A percentile compares a stretch with the other conserved stretches of the same genome.
phyloP scores from a whole-genome alignment of 306 rosid genomes.

The Trifolium repens region DNA sequence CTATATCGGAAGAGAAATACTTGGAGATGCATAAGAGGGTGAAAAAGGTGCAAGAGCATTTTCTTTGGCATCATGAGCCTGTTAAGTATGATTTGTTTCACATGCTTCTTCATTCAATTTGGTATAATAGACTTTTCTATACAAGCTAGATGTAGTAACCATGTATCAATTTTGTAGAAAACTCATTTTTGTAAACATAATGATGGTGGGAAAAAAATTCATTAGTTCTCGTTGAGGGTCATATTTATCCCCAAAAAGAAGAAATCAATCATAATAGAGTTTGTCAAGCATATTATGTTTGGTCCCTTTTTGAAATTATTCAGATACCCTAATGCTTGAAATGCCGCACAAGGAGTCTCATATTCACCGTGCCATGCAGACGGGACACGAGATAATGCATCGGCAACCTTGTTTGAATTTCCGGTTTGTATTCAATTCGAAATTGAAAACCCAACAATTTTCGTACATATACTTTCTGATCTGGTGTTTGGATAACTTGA shows the following conservation, averaged over 20 bases:
- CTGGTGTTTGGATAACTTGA: no score
- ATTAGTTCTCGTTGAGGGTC: constrained; percentile 3
- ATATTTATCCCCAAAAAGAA: constrained; percentile 10
- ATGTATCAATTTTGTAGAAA: constrained; percentile 42
- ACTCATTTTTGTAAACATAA: constrained; percentile 26
- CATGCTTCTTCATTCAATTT: constrained; percentile 88
- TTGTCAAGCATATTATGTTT: not conserved
- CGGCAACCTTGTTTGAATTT: no score
- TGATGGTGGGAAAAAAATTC: not conserved
- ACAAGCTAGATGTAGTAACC: constrained; percentile 40
- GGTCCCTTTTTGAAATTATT: no score
- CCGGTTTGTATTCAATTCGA: no score
- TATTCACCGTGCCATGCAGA: no score
- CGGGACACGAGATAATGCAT: no score
- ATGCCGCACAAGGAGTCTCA: no score
- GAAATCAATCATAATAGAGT: constrained; percentile 21
- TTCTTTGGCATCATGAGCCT: constrained; percentile 87
- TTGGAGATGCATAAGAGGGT: constrained; percentile 78
- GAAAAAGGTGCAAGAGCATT: constrained; percentile 82
- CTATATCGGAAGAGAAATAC: constrained; percentile 74
- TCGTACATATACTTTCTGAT: no score
- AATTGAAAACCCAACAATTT: no score
- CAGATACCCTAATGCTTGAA: no score
- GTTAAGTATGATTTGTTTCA: constrained; percentile 88
- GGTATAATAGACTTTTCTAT: constrained; percentile 75